Base-by-base conservation (phyloP, 768 basidiomycete species). In the Trametes gibbosa region DNA sequence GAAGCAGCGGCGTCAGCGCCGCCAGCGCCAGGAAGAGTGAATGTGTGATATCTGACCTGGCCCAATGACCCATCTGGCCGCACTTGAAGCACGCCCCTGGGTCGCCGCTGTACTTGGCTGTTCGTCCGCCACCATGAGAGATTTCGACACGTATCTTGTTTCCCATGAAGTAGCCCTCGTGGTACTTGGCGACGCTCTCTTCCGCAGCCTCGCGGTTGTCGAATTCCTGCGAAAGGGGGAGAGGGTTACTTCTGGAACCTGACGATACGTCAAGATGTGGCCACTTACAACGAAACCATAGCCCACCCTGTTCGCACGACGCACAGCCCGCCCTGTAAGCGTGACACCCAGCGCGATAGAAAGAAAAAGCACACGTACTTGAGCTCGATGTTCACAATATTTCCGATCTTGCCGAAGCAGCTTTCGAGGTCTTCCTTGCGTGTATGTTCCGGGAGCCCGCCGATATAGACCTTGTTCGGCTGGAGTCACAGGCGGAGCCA, bases 391-490 rank as follows among this genome's bases (percentile, higher is more conserved):
- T 84, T 84, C 21, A 79, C 70, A 24, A 94, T 91, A 46, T 72
- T 77, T 19, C 92, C 92, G 48, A 93, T 85, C 73, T 92, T 91
- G 49, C 89, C 89, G 71, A 94, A 94, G 73, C 92, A 93, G 63
- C 81, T 87, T 73, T 85, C 87, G 25, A 94, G 75, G 68, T 95
- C 92, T 76, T 91, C 90, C 75, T 87, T 82, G 62, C 88, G 87
- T 48, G 91, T 93, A 65, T 91, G 82, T 75, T 92, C 89, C 63
- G 92, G 92, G 60, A 94, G 82, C 64, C 91, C 90, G 70, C 92
- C 92, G 70, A 95, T 85, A 73, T 95, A 95, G 73, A 95, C 87
- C 78, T 95, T 95, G 78, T 92, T 92, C 78, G 90, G 87, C 90
- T 93, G 82, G n/a, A 50, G 61, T 50, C 56, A 57, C 77, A 80